Base-by-base conservation (phyloP, 192 early-diverging fungal species). In the Entophlyctis luteolus region DNA sequence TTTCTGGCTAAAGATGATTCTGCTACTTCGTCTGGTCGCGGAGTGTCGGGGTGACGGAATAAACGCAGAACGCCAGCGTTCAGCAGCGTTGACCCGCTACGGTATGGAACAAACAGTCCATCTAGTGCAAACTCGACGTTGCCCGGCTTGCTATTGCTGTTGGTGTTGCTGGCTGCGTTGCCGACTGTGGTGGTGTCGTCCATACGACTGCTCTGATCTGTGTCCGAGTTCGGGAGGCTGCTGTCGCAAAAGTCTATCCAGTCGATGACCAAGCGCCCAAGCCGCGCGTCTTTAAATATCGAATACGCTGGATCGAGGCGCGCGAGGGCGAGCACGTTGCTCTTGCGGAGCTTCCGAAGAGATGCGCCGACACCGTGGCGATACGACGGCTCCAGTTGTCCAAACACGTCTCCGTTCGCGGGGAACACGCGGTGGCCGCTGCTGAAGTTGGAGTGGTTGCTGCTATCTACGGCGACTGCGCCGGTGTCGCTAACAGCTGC, bases 31-130 rank as follows among this genome's bases (percentile, higher is more conserved):
- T 20, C 35, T 5, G n/a, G 46, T 27, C 20, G 56, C n/a, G 59
- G 33, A 42, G 56, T 67, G 28, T 38, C 18, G 27, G 78, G 48
- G 31, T 88, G 82, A 38, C 85, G 80, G 70, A 86, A 90, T 16
- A 91, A 72, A 59, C 86, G 86, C 28, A 91, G 39, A 28, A 89
- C 79, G 6, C 90, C 90, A 20, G 75, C 69, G 47, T 79, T 77
- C 4, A 81, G 72, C 46, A 72, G 65, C n/a, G 77, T 72, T 18
- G 35, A 67, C 4, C 76, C 76, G n/a, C n/a, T 38, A 2, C 27
- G 3, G 38, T 59, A 74, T 4, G 77, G 79, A 18, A 80, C 67
- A 32, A 73, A 78, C 16, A 70, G 5, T 6, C 39, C 55, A 10
- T 16, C 22, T 8, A 16, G 10, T 56, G 4, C 29, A 8, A 12